Percentiles rank a stretch among this genome's conserved stretches.
Conservation (phyloP, 768 basidiomycete species). For the Pleurotus cornucopiae region DNA sequence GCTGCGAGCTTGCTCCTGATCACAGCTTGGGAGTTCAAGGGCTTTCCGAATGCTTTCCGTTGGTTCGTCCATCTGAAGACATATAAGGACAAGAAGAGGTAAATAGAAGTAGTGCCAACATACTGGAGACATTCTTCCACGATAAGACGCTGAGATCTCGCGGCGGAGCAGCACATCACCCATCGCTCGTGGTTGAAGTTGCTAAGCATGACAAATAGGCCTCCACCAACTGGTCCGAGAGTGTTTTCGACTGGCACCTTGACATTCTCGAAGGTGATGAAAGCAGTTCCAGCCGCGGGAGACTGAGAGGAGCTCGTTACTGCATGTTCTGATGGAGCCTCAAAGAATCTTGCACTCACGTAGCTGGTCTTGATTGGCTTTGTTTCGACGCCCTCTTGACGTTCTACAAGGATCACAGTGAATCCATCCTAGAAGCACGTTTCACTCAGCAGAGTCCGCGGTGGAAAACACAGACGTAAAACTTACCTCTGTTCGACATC, state of each 20-base stretch:
- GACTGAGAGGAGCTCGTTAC: conserved; percentile 25
- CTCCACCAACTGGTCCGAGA: conserved; percentile 66
- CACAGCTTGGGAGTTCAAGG: conserved; percentile 77
- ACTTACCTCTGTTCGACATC: conserved; percentile 14
- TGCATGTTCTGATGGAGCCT: neutral
- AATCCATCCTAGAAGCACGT: conserved; percentile 46
- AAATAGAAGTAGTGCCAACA: conserved; percentile 6
- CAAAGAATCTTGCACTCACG: conserved; percentile 16
- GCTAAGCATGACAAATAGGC: conserved; percentile 39
- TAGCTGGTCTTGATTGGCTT: conserved; percentile 77
- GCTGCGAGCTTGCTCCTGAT: conserved; percentile 83
- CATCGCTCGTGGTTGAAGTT: conserved; percentile 97
- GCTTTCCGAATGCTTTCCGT: conserved; percentile 88
- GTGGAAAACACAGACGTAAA: neutral
- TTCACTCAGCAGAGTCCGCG: too few species aligned
- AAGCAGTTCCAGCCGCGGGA: conserved; percentile 77
- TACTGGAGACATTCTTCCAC: conserved; percentile 54
- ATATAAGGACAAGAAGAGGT: conserved; percentile 7
- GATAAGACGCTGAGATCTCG: conserved; percentile 59
- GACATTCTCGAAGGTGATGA: conserved; percentile 73
- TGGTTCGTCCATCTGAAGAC: conserved; percentile 72
- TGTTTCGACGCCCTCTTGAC: conserved; percentile 78
- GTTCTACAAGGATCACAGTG: conserved; percentile 83
- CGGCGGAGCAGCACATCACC: conserved; percentile 80
- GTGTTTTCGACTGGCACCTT: conserved; percentile 83